Evolutionary conservation across 2,329 filamentous ascomycete species (phyloP), one percentile per base, ranked within the genome.

Genomic region (Aureobasidium melanogenum): DNA sequence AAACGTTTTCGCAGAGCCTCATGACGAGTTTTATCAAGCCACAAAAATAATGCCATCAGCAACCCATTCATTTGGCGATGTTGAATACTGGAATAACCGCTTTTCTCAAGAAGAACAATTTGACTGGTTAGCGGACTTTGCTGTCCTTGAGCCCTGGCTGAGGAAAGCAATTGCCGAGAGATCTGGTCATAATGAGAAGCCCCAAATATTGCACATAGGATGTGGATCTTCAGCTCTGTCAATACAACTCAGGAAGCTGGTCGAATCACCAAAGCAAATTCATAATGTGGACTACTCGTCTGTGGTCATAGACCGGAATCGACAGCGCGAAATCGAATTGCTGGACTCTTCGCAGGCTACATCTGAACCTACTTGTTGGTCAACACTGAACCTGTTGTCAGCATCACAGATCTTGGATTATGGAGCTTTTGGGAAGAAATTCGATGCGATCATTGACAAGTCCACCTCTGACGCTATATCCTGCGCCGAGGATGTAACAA

Each of bases 251-350:
- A n/a, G 19, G 7, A 8, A 14, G 1, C 8, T 57, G 15, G 39
- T 57, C 7, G 10, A n/a, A 5, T 36, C 54, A 4, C 41, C 39
- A 1, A 10, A 7, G 15, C 54, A 46, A 7, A 38, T 59, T 3
- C 44, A 59, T 30, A 59, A 59, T 24, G 43, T 48, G 30, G 56
- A 59, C 32, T 59, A 59, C n/a, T 59, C 56, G 5, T 4, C 9
- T 5, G 44, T 48, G 19, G 56, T 46, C 1, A 26, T 59, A 8
- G 30, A 50, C n/a, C n/a, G 19, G 5, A 28, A 46, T 10, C 56
- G 36, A 1, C 56, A 43, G 22, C 43, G 43, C 5, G 56, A 59
- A 3, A 14, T 26, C 10, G 19, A 59, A 6, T 22, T 36, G 28
- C n/a, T 34, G 3, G 3, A 14, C 19, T 10, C n/a, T 9, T 22